Conservation (phyloP, 129 eudicot genomes). For the Mikania micrantha region DNA sequence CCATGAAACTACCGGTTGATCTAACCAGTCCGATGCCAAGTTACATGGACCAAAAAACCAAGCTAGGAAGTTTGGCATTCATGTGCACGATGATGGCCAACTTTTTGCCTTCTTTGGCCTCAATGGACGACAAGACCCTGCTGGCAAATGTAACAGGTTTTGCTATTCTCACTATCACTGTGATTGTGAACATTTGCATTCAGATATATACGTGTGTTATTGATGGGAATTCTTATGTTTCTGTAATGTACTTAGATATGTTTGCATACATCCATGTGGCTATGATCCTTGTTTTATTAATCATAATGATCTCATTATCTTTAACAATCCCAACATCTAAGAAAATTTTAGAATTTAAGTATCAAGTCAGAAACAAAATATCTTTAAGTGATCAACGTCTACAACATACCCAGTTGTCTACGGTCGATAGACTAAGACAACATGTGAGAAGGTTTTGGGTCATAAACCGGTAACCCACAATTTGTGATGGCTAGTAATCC, state of each 20-base stretch:
- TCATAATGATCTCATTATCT: slow-evolving; percentile 14
- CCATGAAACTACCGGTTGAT: slow-evolving; percentile 40
- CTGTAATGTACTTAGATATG: background rate
- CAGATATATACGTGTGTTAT: background rate
- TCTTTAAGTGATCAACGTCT: background rate
- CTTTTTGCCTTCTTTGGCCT: too few species aligned
- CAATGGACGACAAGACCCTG: too few species aligned
- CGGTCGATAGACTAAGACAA: background rate
- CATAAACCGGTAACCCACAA: slow-evolving; percentile 16
- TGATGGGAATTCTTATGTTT: background rate
- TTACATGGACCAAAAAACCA: too few species aligned
- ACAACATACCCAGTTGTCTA: background rate
- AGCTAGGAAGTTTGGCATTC: too few species aligned
- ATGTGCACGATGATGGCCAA: too few species aligned
- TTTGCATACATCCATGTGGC: background rate
- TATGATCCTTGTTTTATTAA: slow-evolving; percentile 2
- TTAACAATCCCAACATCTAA: slow-evolving; percentile 20
- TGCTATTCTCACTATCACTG: too few species aligned
- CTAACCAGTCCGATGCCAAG: background rate
- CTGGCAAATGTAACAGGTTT: too few species aligned
- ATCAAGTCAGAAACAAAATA: slow-evolving; percentile 1
- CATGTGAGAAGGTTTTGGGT: slow-evolving; percentile 15
- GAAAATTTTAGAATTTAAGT: slow-evolving; percentile 15
- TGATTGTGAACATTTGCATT: too few species aligned
- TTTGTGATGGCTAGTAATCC: slow-evolving; percentile 13